A percentile compares a stretch with the other conserved stretches of the same genome.
phyloP scores from a whole-genome alignment of 2,329 filamentous ascomycete species.

The Lachnellula arida region DNA sequence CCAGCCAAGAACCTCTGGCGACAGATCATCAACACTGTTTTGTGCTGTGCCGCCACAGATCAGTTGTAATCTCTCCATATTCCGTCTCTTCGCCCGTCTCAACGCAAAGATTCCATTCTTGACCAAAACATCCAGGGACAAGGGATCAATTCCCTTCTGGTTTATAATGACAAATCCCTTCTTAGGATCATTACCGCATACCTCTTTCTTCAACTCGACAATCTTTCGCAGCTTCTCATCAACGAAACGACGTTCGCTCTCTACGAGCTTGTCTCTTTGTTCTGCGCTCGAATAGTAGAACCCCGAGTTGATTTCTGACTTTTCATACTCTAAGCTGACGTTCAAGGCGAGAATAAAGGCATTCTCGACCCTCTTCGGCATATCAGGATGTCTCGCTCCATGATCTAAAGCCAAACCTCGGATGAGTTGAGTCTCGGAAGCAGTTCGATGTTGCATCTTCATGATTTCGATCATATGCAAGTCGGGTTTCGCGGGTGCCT shows the following conservation, averaged over 20 bases:
- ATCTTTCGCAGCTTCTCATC: slow-evolving; percentile 97
- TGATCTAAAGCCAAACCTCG: slow-evolving; percentile 90
- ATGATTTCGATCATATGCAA: slow-evolving; percentile 99
- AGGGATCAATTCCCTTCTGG: slow-evolving; percentile 97
- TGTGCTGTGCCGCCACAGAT: slow-evolving; percentile 87
- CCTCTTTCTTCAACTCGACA: slow-evolving; percentile 94
- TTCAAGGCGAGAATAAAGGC: slow-evolving; percentile 94
- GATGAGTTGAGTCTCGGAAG: slow-evolving; percentile 94
- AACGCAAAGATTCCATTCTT: slow-evolving; percentile 98
- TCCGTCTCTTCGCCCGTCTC: slow-evolving; percentile 90
- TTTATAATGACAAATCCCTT: slow-evolving; percentile 98
- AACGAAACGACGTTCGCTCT: slow-evolving; percentile 92
- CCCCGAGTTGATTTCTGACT: slow-evolving; percentile 97
- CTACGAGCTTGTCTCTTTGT: slow-evolving; percentile 95
- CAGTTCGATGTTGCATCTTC: slow-evolving; percentile 99
- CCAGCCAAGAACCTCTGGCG: slow-evolving; percentile 87
- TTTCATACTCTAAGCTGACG: slow-evolving; percentile 96
- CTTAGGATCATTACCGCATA: slow-evolving; percentile 87
- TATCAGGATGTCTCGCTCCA: slow-evolving; percentile 93
- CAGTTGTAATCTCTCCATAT: slow-evolving; percentile 97
- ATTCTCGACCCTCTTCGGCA: slow-evolving; percentile 95
- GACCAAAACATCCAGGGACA: slow-evolving; percentile 90
- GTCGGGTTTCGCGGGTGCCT: slow-evolving; percentile 85
- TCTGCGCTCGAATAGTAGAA: slow-evolving; percentile 99
- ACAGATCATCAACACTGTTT: slow-evolving; percentile 93